Evolutionary conservation across 148 eudicot species (phyloP), one percentile per base, ranked within the genome.

Genomic region (Rhododendron simsii): DNA sequence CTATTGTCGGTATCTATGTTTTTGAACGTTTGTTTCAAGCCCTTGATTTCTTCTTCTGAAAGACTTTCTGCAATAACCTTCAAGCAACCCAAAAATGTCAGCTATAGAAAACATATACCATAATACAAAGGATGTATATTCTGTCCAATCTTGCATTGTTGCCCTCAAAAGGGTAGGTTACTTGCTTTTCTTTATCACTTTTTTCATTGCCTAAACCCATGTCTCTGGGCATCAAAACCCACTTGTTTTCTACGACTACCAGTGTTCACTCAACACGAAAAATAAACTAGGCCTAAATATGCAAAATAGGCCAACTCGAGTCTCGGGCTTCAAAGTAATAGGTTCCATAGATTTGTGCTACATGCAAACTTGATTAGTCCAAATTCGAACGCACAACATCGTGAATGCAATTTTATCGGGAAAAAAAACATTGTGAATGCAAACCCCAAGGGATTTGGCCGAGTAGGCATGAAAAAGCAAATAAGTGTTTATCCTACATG

Each of bases 41-140:
- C 99, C 88, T 90, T 92, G 50, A 93, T 90, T 73, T 96, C 99
- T 89, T 96, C 99, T 37, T 92, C 92, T 7, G 95, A 87, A 28
- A 96, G 89, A 86, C 89, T 92, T 85, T 95, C 94, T 18, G 99
- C 99, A 89, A 96, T 94, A 77, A 96, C 94, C 99, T 96, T 78
- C 84, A 88, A 86, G 71, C 63, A 85, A 77, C 53, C 83, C 81
- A 12, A 30, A 85, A 18, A 79, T n/a, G 18, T 63, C 51, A 53
- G 26, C 28, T 5, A n/a, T 2, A 48, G 14, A 33, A 16, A 21
- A 47, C 15, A 67, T 18, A 23, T 76, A 37, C 23, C 3, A 51
- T 3, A 4, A 28, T 35, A 61, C 30, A 78, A 78, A 47, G 6
- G 41, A 78, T 45, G 53, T 44, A n/a, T 44, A 16, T 45, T 45